Conservation (phyloP, 768 basidiomycete species). For the Peribolospora kevripleyi region DNA sequence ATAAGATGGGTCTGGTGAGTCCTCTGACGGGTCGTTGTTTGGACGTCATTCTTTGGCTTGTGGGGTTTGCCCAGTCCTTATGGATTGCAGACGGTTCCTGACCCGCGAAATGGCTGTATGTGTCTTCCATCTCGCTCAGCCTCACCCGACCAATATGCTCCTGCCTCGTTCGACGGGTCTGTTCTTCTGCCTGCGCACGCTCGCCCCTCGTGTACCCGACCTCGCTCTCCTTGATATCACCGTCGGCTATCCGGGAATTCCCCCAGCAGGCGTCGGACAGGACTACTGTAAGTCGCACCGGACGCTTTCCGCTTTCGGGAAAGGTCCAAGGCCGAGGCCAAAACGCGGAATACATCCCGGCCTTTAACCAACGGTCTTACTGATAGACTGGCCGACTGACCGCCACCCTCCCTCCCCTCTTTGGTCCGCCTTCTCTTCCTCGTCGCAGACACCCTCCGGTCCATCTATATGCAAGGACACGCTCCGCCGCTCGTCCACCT, state of each 20-base stretch:
- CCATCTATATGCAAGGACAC: constrained; percentile 56
- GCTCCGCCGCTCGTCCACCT: constrained; percentile 69
- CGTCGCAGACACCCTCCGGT: constrained; percentile 40
- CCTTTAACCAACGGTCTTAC: background rate
- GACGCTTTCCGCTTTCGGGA: too few species aligned
- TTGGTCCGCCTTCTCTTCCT: constrained; percentile 18
- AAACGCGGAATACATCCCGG: too few species aligned
- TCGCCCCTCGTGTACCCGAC: constrained; percentile 48
- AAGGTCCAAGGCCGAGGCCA: too few species aligned
- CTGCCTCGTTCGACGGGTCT: constrained; percentile 83
- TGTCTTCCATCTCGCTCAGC: constrained; percentile 22
- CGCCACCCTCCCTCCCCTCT: background rate
- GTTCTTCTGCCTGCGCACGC: constrained; percentile 55
- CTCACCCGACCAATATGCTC: constrained; percentile 53
- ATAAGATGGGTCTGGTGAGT: constrained; percentile 68
- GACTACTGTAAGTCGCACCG: constrained; percentile 24
- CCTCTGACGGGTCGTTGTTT: background rate
- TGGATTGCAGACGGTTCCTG: too few species aligned
- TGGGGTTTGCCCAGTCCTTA: too few species aligned
- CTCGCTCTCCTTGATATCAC: constrained; percentile 76
- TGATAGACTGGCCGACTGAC: background rate
- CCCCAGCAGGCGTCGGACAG: constrained; percentile 58
- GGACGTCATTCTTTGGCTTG: background rate
- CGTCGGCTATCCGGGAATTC: constrained; percentile 71
- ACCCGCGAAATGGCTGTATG: too few species aligned